Conservation (phyloP, 305 asterid species). For the Fraxinus ornus region DNA sequence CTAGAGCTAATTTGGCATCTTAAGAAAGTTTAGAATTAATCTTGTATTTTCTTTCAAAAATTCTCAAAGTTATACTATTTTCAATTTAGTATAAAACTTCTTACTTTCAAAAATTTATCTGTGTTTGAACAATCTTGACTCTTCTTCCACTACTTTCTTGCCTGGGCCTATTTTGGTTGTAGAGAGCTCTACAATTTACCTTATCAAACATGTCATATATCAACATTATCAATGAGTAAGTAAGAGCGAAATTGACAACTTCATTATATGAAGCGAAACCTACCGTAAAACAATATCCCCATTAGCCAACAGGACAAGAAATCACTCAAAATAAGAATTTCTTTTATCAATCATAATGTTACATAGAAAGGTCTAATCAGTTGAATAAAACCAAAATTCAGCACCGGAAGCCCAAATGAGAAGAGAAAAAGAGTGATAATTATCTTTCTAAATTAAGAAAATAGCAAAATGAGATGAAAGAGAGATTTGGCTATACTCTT, state of each 20-base stretch:
- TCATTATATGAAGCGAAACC: background rate
- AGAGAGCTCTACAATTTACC: background rate
- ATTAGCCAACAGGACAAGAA: background rate
- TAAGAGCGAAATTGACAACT: background rate
- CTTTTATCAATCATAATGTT: background rate
- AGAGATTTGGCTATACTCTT: constrained; percentile 23
- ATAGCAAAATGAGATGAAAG: constrained; percentile 11
- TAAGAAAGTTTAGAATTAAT: too few relatives aligned
- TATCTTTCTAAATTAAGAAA: constrained; percentile 17
- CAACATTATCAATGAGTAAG: background rate
- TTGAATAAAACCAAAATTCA: constrained; percentile 18
- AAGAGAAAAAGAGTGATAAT: background rate
- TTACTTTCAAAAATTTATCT: too few relatives aligned
- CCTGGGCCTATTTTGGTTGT: background rate
- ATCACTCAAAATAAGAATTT: background rate
- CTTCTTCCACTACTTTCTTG: too few relatives aligned
- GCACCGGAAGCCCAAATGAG: constrained; percentile 24
- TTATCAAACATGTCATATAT: background rate
- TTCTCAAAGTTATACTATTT: too few relatives aligned
- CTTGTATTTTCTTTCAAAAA: too few relatives aligned
- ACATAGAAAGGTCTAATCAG: background rate
- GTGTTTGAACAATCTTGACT: too few relatives aligned
- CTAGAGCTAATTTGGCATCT: too few relatives aligned
- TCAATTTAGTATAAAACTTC: too few relatives aligned
- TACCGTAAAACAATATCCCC: background rate